These are phyloP conservation scores for Pascua sp. DNA, from an alignment of 1,284 basidiomycete species.

Conservation along the genomic window DNA sequence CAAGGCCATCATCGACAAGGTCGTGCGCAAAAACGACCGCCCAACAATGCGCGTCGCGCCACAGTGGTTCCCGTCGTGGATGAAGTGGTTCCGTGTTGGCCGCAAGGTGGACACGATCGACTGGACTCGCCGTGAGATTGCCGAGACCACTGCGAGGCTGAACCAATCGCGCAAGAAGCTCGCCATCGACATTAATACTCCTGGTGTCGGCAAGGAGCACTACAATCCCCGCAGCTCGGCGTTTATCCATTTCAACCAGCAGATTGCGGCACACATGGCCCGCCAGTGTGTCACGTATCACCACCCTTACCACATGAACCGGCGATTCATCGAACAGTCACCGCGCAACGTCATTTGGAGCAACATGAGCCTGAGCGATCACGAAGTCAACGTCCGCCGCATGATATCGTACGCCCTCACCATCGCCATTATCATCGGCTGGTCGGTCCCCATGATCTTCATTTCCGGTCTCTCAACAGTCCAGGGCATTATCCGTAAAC, in stretches of 20 bases:
- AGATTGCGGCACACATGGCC: slow-evolving; percentile 55
- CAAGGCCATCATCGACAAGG: slow-evolving; percentile 51
- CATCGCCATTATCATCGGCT: slow-evolving; percentile 62
- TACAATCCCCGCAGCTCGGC: slow-evolving; percentile 70
- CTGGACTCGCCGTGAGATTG: slow-evolving; percentile 61
- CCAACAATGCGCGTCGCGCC: slow-evolving; percentile 74
- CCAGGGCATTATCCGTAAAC: slow-evolving; percentile 48
- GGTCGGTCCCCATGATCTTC: slow-evolving; percentile 58
- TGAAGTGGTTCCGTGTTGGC: slow-evolving; percentile 54
- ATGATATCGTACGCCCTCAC: slow-evolving; percentile 55
- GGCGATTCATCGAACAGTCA: slow-evolving; percentile 64
- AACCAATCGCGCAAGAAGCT: slow-evolving; percentile 48
- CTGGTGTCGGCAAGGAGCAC: slow-evolving; percentile 46
- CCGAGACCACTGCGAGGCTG: slow-evolving; percentile 30
- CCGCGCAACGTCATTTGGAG: slow-evolving; percentile 69
- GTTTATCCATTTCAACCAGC: slow-evolving; percentile 89
- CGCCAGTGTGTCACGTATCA: slow-evolving; percentile 22
- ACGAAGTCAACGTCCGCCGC: slow-evolving; percentile 66
- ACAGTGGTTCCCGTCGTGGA: slow-evolving; percentile 52
- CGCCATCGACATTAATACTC: slow-evolving; percentile 45
- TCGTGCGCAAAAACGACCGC: slow-evolving; percentile 66
- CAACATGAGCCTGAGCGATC: slow-evolving; percentile 65
- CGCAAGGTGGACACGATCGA: slow-evolving; percentile 88
- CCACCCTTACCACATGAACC: slow-evolving; percentile 66
- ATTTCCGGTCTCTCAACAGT: slow-evolving; percentile 3